Evolutionary conservation across 106 monocot genomes (phyloP).

Genomic region (Ottelia alismoides): DNA sequence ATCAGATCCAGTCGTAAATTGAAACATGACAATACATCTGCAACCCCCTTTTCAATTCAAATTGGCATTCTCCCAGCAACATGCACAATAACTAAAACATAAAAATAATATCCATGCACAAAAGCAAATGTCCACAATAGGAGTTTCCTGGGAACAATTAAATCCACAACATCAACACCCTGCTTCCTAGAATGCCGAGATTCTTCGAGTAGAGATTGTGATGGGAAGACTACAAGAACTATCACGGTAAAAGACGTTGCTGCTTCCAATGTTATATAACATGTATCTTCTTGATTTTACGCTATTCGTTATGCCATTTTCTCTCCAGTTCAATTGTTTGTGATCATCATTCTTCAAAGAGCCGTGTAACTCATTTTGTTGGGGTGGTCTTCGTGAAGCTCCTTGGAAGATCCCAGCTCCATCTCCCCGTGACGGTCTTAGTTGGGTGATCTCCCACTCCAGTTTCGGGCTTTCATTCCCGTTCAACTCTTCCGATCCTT

Average conservation of each 20-base stretch:
- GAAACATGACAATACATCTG: too few species aligned
- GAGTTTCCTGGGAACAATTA: conserved; percentile 94
- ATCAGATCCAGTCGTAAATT: too few species aligned
- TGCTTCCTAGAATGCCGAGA: conserved; percentile 16
- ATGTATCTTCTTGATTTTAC: conserved; percentile 53
- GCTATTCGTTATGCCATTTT: conserved; percentile 54
- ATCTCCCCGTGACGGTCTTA: too few species aligned
- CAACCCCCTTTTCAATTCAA: conserved; percentile 41
- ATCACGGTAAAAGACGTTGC: conserved; percentile 79
- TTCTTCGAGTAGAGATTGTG: conserved; percentile 26
- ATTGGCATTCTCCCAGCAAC: conserved; percentile 81
- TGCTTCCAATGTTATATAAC: conserved; percentile 52
- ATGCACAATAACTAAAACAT: conserved; percentile 67
- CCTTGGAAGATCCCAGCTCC: too few species aligned
- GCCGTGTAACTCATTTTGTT: conserved; percentile 49
- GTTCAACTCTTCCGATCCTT: too few species aligned
- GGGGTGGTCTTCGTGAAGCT: too few species aligned
- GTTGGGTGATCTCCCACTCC: too few species aligned
- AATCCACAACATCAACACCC: conserved; percentile 44
- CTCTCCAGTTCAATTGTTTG: conserved; percentile 62
- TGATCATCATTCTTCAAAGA: conserved; percentile 35
- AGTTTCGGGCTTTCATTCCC: too few species aligned
- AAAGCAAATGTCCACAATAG: conserved; percentile 86
- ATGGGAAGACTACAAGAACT: conserved; percentile 48
- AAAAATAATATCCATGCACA: conserved; percentile 77